These are phyloP conservation scores for Perkinsus olseni DNA, from an alignment of 169 alveolate species.

Conservation along the genomic window DNA sequence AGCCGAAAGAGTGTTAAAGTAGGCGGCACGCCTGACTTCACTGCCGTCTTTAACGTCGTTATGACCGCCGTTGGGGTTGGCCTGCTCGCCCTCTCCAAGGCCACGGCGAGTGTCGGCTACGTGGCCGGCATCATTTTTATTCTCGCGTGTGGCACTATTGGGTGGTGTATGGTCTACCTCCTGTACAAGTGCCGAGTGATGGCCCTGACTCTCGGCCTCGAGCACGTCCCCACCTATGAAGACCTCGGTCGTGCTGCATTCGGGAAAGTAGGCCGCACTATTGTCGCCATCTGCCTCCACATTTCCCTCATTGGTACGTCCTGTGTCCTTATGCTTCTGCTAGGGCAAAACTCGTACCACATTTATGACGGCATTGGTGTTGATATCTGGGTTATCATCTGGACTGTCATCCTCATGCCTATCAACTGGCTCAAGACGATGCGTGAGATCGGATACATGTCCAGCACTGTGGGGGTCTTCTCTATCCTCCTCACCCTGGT, in stretches of 20 bases:
- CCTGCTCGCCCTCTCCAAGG: background rate
- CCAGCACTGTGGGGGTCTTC: background rate
- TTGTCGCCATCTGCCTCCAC: background rate
- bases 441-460: background rate
- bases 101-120: background rate
- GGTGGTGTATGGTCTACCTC: background rate
- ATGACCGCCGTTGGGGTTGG: background rate
- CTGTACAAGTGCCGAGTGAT: background rate
- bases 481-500: background rate
- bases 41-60: background rate
- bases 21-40: background rate
- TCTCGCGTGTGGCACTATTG: background rate
- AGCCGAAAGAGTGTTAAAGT: background rate
- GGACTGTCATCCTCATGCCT: background rate
- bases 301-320: background rate
- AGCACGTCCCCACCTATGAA: background rate
- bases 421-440: background rate
- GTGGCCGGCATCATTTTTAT: background rate
- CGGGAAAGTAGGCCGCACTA: background rate
- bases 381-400: background rate
- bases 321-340: background rate
- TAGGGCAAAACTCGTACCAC: background rate
- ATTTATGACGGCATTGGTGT: background rate
- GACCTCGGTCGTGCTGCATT: background rate
- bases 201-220: background rate